Evolutionary conservation across 2,329 filamentous ascomycete genomes (phyloP).

Genomic region (Ophiosphaerella narmari): DNA sequence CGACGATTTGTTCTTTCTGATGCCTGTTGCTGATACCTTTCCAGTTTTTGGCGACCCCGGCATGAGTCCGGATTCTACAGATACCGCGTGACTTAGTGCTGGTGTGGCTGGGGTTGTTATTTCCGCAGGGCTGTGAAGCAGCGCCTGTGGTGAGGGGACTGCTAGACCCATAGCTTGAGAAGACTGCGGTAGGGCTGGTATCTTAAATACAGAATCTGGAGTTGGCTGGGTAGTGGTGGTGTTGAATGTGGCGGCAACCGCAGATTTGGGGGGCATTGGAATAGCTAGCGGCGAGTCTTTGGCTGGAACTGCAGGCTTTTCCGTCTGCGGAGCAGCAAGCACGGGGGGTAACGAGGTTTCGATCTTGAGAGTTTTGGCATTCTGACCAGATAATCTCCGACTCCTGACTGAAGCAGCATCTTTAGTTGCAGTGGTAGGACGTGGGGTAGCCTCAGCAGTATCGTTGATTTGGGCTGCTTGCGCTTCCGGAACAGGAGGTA

Average conservation of each 20-base stretch:
- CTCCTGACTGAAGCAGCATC: slow-evolving; percentile 64
- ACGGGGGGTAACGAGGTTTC: slow-evolving; percentile 65
- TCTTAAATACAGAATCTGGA: slow-evolving; percentile 37
- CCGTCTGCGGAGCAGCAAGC: slow-evolving; percentile 39
- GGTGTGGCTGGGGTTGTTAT: slow-evolving; percentile 46
- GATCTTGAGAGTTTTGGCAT: slow-evolving; percentile 83
- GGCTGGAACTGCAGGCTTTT: slow-evolving; percentile 37
- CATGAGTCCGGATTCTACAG: slow-evolving; percentile 49
- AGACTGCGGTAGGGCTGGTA: slow-evolving; percentile 38
- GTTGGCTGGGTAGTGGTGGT: slow-evolving; percentile 27
- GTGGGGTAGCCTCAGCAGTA: slow-evolving; percentile 34
- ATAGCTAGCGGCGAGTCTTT: slow-evolving; percentile 41
- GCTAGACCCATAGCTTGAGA: slow-evolving; percentile 28
- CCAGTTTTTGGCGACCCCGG: slow-evolving; percentile 43
- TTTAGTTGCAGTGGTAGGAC: slow-evolving; percentile 28
- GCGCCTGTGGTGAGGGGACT: slow-evolving; percentile 38
- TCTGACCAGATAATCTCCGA: slow-evolving; percentile 79
- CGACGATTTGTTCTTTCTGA: slow-evolving; percentile 58
- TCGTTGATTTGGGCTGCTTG: slow-evolving; percentile 29
- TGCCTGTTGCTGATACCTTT: slow-evolving; percentile 35
- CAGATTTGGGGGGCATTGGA: slow-evolving; percentile 43
- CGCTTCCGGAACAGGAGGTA: slow-evolving; percentile 39
- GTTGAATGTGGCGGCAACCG: slow-evolving; percentile 35
- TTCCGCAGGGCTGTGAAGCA: slow-evolving; percentile 49
- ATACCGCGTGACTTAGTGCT: slow-evolving; percentile 45